Conservation (phyloP, 1,284 basidiomycete genomes). For the Trichosporon sp. region DNA sequence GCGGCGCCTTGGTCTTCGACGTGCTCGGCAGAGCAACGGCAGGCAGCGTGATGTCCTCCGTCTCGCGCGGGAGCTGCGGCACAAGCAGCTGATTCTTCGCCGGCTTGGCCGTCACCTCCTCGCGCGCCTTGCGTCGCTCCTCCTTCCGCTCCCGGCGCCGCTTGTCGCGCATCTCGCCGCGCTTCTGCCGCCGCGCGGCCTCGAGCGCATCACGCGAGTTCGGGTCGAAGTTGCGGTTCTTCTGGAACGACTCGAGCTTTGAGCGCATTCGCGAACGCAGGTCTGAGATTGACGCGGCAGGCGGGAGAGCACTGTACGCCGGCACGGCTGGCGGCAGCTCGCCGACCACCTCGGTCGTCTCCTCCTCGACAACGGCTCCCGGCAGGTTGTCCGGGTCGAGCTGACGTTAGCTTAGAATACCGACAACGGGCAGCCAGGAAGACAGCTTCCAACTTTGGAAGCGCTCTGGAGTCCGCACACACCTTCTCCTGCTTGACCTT, state of each 20-base stretch:
- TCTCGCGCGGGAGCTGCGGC: conserved; percentile 34
- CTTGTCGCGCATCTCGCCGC: conserved; percentile 74
- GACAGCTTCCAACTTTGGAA: too few species aligned
- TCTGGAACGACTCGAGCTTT: conserved; percentile 62
- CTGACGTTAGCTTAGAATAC: conserved; percentile 47
- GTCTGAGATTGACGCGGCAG: conserved; percentile 60
- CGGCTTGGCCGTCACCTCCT: conserved; percentile 36
- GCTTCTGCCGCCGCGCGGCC: conserved; percentile 66
- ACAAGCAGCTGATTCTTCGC: conserved; percentile 66
- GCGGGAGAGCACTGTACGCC: conserved; percentile 59
- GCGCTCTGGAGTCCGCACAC: conserved; percentile 18
- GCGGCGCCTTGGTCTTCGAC: conserved; percentile 52
- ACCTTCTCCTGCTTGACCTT: conserved; percentile 81
- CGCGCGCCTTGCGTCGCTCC: conserved; percentile 59
- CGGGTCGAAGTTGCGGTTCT: conserved; percentile 48
- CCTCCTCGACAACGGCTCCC: conserved; percentile 26
- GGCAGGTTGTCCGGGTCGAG: conserved; percentile 75
- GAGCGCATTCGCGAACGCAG: conserved; percentile 72
- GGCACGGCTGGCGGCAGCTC: conserved; percentile 17
- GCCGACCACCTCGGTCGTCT: conserved; percentile 18
- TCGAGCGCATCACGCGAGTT: conserved; percentile 66
- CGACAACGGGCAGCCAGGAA: not conserved
- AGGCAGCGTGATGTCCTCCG: conserved; percentile 64
- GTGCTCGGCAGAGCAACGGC: conserved; percentile 53
- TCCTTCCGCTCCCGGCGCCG: conserved; percentile 77